Conservation (phyloP, 2,329 filamentous ascomycete species). For the Ophiosphaerella korrae region DNA sequence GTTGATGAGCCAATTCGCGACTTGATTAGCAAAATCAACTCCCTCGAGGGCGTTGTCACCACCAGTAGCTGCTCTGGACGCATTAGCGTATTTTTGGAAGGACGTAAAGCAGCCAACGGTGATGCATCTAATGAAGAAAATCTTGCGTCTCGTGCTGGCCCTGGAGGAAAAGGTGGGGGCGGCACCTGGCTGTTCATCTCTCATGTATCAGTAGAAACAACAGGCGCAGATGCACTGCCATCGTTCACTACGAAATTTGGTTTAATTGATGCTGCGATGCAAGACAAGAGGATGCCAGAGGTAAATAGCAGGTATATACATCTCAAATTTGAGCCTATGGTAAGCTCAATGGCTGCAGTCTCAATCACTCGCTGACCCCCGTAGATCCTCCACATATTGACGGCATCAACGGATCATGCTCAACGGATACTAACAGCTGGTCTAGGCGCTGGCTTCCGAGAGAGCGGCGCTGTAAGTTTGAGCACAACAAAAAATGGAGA, state of each 20-base stretch:
- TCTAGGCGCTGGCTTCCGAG: constrained; percentile 82
- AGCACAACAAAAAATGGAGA: constrained; percentile 44
- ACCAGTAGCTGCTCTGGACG: constrained; percentile 92
- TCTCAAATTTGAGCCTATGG: constrained; percentile 95
- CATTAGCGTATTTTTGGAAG: constrained; percentile 87
- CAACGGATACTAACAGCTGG: constrained; percentile 77
- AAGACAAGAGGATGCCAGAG: constrained; percentile 5
- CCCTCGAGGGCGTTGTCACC: constrained; percentile 75
- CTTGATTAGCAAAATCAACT: constrained; percentile 80
- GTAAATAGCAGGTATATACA: constrained; percentile 63
- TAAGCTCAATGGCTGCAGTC: constrained; percentile 52
- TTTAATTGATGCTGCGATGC: constrained; percentile 34
- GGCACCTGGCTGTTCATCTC: constrained; percentile 85
- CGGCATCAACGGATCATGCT: constrained; percentile 74
- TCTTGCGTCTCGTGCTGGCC: constrained; percentile 57
- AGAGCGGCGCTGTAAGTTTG: constrained; percentile 81
- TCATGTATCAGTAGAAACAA: constrained; percentile 68
- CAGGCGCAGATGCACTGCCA: constrained; percentile 9
- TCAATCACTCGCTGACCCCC: constrained; percentile 23
- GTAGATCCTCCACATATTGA: constrained; percentile 87
- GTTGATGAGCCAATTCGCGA: constrained; percentile 79
- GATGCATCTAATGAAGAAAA: constrained; percentile 12
- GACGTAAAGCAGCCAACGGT: constrained; percentile 56
- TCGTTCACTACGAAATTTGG: constrained; percentile 44
- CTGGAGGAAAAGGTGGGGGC: constrained; percentile 82